Base-by-base conservation (phyloP, 306 rosid species). In the Begonia masoniana region DNA sequence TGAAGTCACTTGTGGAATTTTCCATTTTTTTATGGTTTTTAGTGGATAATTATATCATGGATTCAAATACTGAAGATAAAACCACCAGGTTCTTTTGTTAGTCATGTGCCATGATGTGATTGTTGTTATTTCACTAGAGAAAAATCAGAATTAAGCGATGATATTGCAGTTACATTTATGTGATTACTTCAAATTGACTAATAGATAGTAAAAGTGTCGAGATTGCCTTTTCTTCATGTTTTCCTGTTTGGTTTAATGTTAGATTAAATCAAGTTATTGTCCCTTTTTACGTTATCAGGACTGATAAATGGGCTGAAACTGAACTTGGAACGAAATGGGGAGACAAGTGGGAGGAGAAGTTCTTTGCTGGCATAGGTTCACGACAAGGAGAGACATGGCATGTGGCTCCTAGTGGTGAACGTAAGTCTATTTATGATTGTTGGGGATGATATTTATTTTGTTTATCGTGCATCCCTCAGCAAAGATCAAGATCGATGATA, bases 371-470 rank as follows among this genome's bases (percentile, higher is more conserved):
- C 64, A 85, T 91, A 52, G 97, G 97, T 66, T 85, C 94, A 5
- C 83, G 97, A 55, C 91, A 85, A 58, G 97, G 96, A 70, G 97
- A 91, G 78, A 91, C 97, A 10, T 91, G 96, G 97, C 97, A 91
- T 64, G 88, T 78, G 60, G 76, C 97, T 73, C 91, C 94, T 8
- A 60, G 71, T 64, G 76, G 77, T 60, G 96, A 85, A 67, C 96
- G 96, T 91, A 91, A 63, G 95, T 71, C 50, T 9, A 36, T 35
- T 47, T 55, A 60, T 45, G 15, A 41, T 43, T 17, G 24, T 23
- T 46, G 10, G 45, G 51, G 24, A 52, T 36, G 5, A 46, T 51
- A 58, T 58, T 52, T 43, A 52, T 23, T 31, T 21, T 10, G 19
- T 47, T 7, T 13, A 50, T 50, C 2, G 14, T 60, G 17, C 10